Evolutionary conservation across 257 asterid species (phyloP).

Genomic region (Gentiana dahurica): DNA sequence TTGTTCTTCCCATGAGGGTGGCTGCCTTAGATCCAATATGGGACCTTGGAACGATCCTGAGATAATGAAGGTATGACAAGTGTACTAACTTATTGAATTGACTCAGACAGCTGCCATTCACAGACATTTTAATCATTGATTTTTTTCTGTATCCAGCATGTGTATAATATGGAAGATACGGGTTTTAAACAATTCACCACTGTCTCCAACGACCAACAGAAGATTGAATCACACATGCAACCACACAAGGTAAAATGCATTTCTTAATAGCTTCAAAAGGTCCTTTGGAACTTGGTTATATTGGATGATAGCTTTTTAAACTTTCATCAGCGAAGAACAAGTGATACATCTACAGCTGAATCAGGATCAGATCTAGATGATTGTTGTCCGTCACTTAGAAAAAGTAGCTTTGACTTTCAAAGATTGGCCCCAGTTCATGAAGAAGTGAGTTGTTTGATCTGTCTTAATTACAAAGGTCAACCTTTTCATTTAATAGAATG

Average conservation of each 20-base stretch:
- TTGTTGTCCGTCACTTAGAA: conserved; percentile 38
- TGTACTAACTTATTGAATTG: neutral
- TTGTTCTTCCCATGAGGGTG: conserved; percentile 63
- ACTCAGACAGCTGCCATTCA: neutral
- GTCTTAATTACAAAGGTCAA: neutral
- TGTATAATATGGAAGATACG: conserved; percentile 39
- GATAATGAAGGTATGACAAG: neutral
- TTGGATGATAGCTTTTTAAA: conserved; percentile 6
- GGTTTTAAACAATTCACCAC: conserved; percentile 33
- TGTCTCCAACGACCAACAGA: conserved; percentile 37
- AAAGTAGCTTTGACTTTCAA: conserved; percentile 24
- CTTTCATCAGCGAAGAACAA: conserved; percentile 43
- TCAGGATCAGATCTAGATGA: conserved; percentile 54
- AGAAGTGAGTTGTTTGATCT: conserved; percentile 43
- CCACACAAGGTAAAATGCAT: conserved; percentile 37
- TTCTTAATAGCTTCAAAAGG: neutral
- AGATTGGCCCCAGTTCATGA: conserved; percentile 46
- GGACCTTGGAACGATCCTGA: conserved; percentile 61
- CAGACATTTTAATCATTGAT: neutral
- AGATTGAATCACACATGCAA: conserved; percentile 23
- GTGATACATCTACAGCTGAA: conserved; percentile 37
- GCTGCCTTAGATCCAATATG: conserved; percentile 79
- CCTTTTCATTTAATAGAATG: neutral
- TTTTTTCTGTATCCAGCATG: conserved; percentile 38
- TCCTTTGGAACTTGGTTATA: neutral